Evolutionary conservation across 2,329 filamentous ascomycete genomes (phyloP).

Genomic region (Xylaria sp.): DNA sequence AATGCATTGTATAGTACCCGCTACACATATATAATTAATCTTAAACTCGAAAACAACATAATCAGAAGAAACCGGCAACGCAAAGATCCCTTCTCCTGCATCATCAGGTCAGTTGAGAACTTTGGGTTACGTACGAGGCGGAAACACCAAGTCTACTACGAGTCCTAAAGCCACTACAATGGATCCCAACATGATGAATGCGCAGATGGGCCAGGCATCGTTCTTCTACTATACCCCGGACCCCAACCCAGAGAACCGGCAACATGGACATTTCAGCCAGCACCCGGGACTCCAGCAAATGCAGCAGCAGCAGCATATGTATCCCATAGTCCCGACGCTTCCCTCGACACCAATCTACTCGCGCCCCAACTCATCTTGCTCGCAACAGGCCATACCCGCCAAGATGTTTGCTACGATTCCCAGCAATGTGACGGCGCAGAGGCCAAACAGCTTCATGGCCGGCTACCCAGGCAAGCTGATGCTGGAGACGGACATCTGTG

Average conservation of each 20-base stretch:
- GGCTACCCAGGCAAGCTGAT: constrained; percentile 59
- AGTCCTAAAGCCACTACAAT: constrained; percentile 60
- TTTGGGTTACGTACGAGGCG: constrained; percentile 19
- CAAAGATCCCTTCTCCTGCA: constrained; percentile 38
- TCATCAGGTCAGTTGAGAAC: constrained; percentile 47
- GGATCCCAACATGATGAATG: constrained; percentile 68
- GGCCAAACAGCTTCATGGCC: constrained; percentile 71
- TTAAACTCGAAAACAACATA: constrained; percentile 41
- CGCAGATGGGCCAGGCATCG: constrained; percentile 74
- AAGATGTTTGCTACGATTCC: constrained; percentile 67
- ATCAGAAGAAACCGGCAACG: constrained; percentile 27
- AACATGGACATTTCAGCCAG: constrained; percentile 79
- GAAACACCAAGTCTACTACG: constrained; percentile 44
- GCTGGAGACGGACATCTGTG: constrained; percentile 78
- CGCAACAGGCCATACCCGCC: constrained; percentile 62
- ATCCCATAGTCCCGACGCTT: constrained; percentile 65
- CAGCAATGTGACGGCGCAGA: constrained; percentile 78
- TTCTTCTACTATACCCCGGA: constrained; percentile 92
- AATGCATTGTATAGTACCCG: constrained; percentile 46
- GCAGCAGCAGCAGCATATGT: constrained; percentile 58
- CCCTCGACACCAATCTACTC: constrained; percentile 72
- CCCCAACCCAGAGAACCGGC: constrained; percentile 74
- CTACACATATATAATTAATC: constrained; percentile 48
- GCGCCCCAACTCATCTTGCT: constrained; percentile 71
- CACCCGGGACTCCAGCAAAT: constrained; percentile 66